phyloP scores from a whole-genome alignment of 2,329 filamentous ascomycete species.

The Colletotrichum camelliae region DNA sequence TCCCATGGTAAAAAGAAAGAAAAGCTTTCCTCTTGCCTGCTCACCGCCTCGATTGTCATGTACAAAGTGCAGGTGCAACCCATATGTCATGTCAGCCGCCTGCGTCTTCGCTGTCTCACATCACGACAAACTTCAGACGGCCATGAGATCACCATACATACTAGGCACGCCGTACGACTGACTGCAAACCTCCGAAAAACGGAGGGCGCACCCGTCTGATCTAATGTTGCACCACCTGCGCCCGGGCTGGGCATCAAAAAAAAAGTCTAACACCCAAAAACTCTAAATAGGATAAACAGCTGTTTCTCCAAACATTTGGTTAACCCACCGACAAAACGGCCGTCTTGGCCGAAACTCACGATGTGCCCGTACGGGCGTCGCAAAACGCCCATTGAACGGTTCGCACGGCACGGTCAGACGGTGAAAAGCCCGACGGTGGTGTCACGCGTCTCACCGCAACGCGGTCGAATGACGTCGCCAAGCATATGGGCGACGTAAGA shows the following conservation, averaged over 20 bases:
- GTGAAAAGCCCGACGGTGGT: background rate
- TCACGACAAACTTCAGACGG: background rate
- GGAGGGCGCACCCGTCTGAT: background rate
- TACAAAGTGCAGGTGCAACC: background rate
- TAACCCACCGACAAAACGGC: background rate
- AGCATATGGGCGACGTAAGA: background rate
- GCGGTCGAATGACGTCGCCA: background rate
- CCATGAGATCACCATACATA: background rate
- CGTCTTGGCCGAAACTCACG: constrained; percentile 5
- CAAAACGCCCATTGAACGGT: background rate
- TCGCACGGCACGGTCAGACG: background rate
- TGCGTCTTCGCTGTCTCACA: background rate
- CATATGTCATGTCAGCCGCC: background rate
- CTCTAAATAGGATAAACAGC: background rate
- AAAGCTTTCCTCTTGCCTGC: background rate
- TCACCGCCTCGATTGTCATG: background rate
- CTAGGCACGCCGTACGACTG: background rate
- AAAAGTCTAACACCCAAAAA: background rate
- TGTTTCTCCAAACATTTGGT: background rate
- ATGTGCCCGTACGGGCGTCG: background rate
- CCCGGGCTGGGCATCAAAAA: background rate
- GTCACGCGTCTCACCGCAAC: background rate
- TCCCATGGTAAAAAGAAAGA: background rate
- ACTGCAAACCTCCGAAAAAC: background rate
- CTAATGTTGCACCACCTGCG: background rate